Percentiles rank a stretch among this genome's conserved stretches.
Evolutionary conservation across 2,329 filamentous ascomycete species (phyloP).

Genomic region (Cryphonectria naterciae): DNA sequence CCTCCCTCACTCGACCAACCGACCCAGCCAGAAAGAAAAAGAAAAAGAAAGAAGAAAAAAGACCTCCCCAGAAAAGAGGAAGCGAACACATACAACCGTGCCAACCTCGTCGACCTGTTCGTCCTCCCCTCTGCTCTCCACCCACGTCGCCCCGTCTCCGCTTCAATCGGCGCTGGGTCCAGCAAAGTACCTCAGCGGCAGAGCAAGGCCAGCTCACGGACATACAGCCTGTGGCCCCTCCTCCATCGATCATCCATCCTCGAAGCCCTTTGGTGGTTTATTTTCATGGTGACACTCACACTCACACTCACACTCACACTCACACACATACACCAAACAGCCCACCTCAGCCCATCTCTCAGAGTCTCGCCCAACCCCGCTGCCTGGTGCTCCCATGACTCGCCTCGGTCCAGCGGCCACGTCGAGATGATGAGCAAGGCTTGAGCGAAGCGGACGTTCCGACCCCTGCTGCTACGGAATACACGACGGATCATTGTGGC

Average conservation of each 20-base stretch:
- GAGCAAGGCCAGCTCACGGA: neutral
- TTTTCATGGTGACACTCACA: constrained; percentile 10
- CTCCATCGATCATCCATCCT: neutral
- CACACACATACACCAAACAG: neutral
- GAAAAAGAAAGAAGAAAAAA: neutral
- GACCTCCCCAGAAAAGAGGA: neutral
- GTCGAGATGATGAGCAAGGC: constrained; percentile 27
- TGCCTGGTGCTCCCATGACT: constrained; percentile 18
- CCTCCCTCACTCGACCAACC: neutral
- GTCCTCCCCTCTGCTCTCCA: constrained; percentile 8
- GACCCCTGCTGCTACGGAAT: constrained; percentile 18
- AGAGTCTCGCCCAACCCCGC: neutral
- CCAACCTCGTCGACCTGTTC: neutral
- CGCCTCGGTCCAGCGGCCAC: constrained; percentile 25
- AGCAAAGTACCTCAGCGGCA: constrained; percentile 11
- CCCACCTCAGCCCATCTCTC: neutral
- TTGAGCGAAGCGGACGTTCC: constrained; percentile 26
- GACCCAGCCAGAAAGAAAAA: neutral
- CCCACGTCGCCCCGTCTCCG: constrained; percentile 3
- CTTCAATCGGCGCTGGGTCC: constrained; percentile 27
- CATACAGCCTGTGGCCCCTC: constrained; percentile 7
- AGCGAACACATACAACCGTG: neutral
- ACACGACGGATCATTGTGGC: constrained; percentile 21
- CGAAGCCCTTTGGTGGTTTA: neutral
- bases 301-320: neutral